Base-by-base conservation (phyloP, 768 basidiomycete genomes). In the Amanita rimosa region DNA sequence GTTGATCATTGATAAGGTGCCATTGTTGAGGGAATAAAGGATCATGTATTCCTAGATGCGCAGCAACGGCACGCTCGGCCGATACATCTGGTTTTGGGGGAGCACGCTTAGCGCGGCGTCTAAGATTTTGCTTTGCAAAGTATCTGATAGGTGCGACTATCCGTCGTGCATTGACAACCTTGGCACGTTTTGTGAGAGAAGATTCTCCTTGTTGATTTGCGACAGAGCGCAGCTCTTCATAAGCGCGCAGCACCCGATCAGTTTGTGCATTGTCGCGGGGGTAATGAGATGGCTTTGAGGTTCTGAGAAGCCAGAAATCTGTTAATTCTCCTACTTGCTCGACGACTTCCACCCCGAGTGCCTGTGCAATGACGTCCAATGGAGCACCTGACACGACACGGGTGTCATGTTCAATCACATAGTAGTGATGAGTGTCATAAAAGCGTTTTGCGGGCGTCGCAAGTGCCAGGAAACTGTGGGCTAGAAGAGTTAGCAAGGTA, bases 1-100 rank as follows among this genome's bases (percentile, higher is more conserved):
- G 79, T 29, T 88, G 75, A 52, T 86, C 80, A 66, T 99, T 98
- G 52, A 96, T 76, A 19, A 97, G 71, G 68, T 97, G 95, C 96
- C 96, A 98, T 70, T 98, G 95, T 50, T 76, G 64, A 13, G 72
- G 60, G 61, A 96, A 92, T 52, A 84, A 69, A 0, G 95, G 95
- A 60, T 98, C 95, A 21, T 68, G 57, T 51, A 99, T 81, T 16
- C 71, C 75, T 34, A 95, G 72, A 9, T 73, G 70, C 33, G 74
- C 62, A 7, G 79, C 83, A 33, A 83, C 68, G 6, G 63, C 71
- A 37, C 70, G 61, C 13, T 80, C 62, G 9, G 66, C 62, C 49
- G 68, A 64, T 4, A 63, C 54, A 1, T 66, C 51, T 44, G 70
- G 67, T 9, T 56, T 11, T 19, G 83, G 84, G 17, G 86, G 85